Base-by-base conservation (phyloP, 495 filamentous ascomycete genomes). In the Diplogelasinospora grovesii region DNA sequence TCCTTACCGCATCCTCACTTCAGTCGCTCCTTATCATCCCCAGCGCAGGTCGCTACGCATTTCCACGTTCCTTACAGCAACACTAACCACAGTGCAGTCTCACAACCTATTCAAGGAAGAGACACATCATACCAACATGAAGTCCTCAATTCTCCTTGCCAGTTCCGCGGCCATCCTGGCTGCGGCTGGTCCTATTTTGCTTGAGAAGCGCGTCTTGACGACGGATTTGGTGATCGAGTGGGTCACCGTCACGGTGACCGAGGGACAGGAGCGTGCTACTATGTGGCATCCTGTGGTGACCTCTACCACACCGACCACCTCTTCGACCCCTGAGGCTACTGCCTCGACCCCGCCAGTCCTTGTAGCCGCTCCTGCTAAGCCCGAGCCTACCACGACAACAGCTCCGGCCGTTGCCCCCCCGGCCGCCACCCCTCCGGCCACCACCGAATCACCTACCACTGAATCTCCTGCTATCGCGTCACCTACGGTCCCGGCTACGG, bases 101-200 rank as follows among this genome's bases (percentile, higher is more conserved):
- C n/a, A n/a, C n/a, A n/a, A n/a, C n/a, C n/a, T n/a, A n/a, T n/a
- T n/a, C n/a, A n/a, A n/a, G n/a, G n/a, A n/a, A n/a, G n/a, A n/a
- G n/a, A 27, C 19, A 36, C 28, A 46, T 37, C 18, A 53, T 36
- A 26, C 34, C 64, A 77, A 73, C 24, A 92, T 93, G 86, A 85
- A 77, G 61, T 78, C 71, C 40, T 79, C 82, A 22, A 54, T 78
- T 39, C 37, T 85, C 38, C 45, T 86, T 50, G 69, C 77, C 53
- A 71, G 74, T 30, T 64, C 82, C 54, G 70, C 76, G 59, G 83
- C 79, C 35, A 63, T 76, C 45, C 65, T 83, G 61, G 75, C 71
- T 36, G 50, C 77, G 46, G 80, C 76, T 43, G 68, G 59, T 36
- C 83, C 83, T 8, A 42, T 79, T 14, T 65, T 76, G 39, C 72